phyloP scores from a whole-genome alignment of 306 rosid genomes.

The Gastrolobium bilobum region DNA sequence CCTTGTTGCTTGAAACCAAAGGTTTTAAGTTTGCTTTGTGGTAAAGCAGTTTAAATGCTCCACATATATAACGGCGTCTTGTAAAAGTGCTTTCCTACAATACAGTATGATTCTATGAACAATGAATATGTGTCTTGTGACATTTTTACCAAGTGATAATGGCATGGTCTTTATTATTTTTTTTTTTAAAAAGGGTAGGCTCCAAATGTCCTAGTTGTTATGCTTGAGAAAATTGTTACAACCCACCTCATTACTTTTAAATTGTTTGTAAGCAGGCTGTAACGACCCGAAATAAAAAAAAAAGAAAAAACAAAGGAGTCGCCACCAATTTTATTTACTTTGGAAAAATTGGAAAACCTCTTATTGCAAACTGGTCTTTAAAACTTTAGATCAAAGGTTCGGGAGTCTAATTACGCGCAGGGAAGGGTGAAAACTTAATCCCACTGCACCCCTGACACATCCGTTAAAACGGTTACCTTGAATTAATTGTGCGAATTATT shows the following conservation, averaged over 20 bases:
- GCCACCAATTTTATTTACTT: no score
- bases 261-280: slow-evolving; percentile 15
- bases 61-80: slow-evolving; percentile 40
- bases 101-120: neutral
- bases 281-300: no score
- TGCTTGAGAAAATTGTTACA: slow-evolving; percentile 18
- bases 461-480: no score
- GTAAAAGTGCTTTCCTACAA: slow-evolving; percentile 36
- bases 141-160: slow-evolving; percentile 9
- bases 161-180: slow-evolving; percentile 10
- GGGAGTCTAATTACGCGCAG: no score
- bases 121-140: slow-evolving; percentile 40
- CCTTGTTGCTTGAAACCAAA: slow-evolving; percentile 51
- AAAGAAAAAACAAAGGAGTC: no score
- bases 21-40: slow-evolving; percentile 43
- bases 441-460: no score
- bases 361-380: no score
- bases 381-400: no score
- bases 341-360: no score
- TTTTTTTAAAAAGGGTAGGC: neutral
- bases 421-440: no score
- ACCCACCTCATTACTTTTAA: neutral
- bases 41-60: slow-evolving; percentile 37
- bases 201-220: slow-evolving; percentile 22
- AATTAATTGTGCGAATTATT: no score